Percentiles rank a stretch among this genome's conserved stretches.
Evolutionary conservation across 352 stramenopile species (phyloP).

Genomic region (Phytophthora colocasiae): DNA sequence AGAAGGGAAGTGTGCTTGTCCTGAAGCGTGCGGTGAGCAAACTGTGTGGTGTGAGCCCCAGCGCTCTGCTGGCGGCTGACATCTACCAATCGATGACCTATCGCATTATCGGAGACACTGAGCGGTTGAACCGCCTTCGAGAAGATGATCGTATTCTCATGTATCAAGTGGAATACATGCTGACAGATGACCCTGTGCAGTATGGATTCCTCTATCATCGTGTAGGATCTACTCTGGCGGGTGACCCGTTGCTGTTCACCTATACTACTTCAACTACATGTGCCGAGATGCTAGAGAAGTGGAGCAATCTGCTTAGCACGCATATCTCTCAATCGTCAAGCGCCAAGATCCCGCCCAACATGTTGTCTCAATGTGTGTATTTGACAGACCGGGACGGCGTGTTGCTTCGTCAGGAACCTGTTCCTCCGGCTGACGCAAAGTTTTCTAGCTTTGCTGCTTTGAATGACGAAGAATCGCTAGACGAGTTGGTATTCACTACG

Average conservation of each 20-base stretch:
- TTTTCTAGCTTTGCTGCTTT: conserved; percentile 63
- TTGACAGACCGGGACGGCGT: conserved; percentile 65
- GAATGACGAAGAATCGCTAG: conserved; percentile 42
- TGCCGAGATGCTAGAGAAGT: conserved; percentile 65
- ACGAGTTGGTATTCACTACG: conserved; percentile 62
- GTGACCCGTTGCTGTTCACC: conserved; percentile 76
- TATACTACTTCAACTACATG: conserved; percentile 70
- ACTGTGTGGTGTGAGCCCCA: conserved; percentile 48
- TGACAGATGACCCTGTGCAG: conserved; percentile 32
- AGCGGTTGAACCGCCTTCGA: conserved; percentile 63
- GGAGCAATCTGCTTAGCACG: conserved; percentile 52
- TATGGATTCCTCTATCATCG: conserved; percentile 83
- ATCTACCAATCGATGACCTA: conserved; percentile 86
- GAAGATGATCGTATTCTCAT: conserved; percentile 81
- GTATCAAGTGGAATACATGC: conserved; percentile 60
- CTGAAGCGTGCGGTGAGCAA: conserved; percentile 68
- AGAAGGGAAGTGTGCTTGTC: conserved; percentile 63
- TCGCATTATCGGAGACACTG: conserved; percentile 68
- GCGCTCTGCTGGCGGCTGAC: conserved; percentile 60
- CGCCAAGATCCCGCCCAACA: conserved; percentile 44
- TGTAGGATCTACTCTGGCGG: conserved; percentile 51
- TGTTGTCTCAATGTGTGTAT: conserved; percentile 60
- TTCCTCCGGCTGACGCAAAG: conserved; percentile 49
- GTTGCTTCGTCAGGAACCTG: conserved; percentile 56
- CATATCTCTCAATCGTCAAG: conserved; percentile 51